These are phyloP conservation scores for Vaccinium darrowii DNA, from an alignment of 148 eudicot species.

Conservation along the genomic window DNA sequence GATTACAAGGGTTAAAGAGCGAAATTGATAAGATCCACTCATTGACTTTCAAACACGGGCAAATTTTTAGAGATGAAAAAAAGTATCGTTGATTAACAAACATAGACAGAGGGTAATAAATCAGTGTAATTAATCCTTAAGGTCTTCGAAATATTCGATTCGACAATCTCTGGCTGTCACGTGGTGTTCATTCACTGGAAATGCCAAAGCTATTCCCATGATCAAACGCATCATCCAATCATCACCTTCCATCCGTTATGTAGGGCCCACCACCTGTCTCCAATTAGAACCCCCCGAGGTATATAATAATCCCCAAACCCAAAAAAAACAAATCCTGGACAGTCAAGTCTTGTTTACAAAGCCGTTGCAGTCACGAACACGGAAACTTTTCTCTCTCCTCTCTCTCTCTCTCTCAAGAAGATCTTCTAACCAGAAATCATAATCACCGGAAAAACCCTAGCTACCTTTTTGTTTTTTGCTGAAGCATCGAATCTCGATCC, in stretches of 20 bases:
- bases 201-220: neutral
- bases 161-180: neutral
- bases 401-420: constrained; percentile 1
- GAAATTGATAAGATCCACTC: too few relatives aligned
- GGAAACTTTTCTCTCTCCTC: constrained; percentile 16
- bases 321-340: neutral
- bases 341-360: neutral
- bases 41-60: too few relatives aligned
- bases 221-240: neutral
- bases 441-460: constrained; percentile 9
- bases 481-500: constrained; percentile 10
- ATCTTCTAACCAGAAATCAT: neutral
- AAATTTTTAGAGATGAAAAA: too few relatives aligned
- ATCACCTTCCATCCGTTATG: neutral
- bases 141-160: neutral
- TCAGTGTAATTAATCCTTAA: neutral
- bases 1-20: too few relatives aligned
- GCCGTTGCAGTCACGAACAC: constrained; percentile 26
- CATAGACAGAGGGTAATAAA: neutral
- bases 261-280: neutral
- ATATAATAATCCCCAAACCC: neutral
- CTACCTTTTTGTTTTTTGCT: neutral
- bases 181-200: neutral
- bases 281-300: neutral
- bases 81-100: too few relatives aligned